Conservation (phyloP, 345 rosid species). For the Murraya paniculata region DNA sequence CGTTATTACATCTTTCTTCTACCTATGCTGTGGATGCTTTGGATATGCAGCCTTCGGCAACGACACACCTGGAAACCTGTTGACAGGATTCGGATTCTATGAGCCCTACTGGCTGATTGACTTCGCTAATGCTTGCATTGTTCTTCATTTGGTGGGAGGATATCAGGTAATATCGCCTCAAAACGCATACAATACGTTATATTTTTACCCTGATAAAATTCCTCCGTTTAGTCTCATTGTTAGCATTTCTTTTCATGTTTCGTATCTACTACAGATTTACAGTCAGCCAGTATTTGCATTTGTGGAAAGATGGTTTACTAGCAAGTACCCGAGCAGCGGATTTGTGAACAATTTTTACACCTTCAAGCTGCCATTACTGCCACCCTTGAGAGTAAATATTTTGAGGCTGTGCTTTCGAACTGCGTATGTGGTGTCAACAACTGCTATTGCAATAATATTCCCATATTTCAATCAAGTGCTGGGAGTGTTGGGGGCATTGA, state of each 20-base stretch:
- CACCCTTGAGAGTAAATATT: constrained; percentile 31
- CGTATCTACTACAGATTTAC: constrained; percentile 37
- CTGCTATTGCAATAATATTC: constrained; percentile 40
- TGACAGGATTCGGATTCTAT: constrained; percentile 41
- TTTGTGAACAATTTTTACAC: constrained; percentile 41
- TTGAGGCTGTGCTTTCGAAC: constrained; percentile 48
- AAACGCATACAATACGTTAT: background rate
- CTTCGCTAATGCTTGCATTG: constrained; percentile 43
- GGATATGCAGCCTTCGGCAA: constrained; percentile 50
- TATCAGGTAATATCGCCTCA: constrained; percentile 41
- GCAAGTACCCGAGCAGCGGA: constrained; percentile 34
- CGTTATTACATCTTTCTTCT: constrained; percentile 36
- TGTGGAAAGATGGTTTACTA: constrained; percentile 48
- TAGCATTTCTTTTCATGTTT: background rate
- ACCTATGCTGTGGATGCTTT: constrained; percentile 39
- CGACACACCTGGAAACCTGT: constrained; percentile 36
- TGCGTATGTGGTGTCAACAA: constrained; percentile 40
- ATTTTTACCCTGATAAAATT: background rate
- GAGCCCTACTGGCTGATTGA: constrained; percentile 50
- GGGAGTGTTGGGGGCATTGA: constrained; percentile 58
- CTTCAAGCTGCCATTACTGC: constrained; percentile 28
- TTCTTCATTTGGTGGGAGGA: constrained; percentile 50
- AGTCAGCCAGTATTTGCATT: constrained; percentile 69
- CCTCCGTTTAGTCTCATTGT: background rate
- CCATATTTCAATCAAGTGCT: constrained; percentile 66